Percentiles rank a stretch among this genome's conserved stretches.
phyloP scores from a whole-genome alignment of 2,329 filamentous ascomycete species.

The Elsinoe fawcettii region DNA sequence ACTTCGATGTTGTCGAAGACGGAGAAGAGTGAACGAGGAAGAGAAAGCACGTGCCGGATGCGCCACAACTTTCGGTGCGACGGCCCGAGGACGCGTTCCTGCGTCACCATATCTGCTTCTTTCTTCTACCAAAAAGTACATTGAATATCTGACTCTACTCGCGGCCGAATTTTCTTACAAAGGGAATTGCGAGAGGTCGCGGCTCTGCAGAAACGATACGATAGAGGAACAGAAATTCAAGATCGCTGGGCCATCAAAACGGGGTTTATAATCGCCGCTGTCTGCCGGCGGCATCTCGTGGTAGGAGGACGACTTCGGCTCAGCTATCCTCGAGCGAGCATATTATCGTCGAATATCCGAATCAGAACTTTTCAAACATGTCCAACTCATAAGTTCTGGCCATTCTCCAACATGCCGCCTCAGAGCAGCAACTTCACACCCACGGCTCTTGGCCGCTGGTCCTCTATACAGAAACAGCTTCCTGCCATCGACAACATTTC shows the following conservation, averaged over 20 bases:
- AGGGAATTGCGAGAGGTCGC: too few species aligned
- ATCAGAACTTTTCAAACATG: not conserved
- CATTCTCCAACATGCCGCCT: not conserved
- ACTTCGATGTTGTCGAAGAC: not conserved
- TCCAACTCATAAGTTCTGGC: not conserved
- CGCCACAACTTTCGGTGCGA: not conserved
- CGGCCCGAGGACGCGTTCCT: conserved; percentile 1
- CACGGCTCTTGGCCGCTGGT: conserved; percentile 78
- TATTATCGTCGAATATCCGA: not conserved
- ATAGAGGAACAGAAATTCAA: too few species aligned
- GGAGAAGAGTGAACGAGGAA: not conserved
- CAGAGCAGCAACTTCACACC: conserved; percentile 42
- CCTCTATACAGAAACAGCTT: conserved; percentile 63
- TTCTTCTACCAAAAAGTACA: not conserved
- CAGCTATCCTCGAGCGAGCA: not conserved
- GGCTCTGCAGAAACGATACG: too few species aligned
- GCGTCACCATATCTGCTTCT: conserved; percentile 3
- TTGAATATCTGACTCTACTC: not conserved
- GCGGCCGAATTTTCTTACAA: not conserved
- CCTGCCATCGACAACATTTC: conserved; percentile 65
- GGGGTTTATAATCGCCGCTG: not conserved
- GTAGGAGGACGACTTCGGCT: not conserved
- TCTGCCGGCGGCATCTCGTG: not conserved
- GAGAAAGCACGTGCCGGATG: not conserved
- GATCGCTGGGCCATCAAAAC: too few species aligned